These are phyloP conservation scores for Lasiosphaeria miniovina DNA, from an alignment of 495 filamentous ascomycete species.

Conservation along the genomic window DNA sequence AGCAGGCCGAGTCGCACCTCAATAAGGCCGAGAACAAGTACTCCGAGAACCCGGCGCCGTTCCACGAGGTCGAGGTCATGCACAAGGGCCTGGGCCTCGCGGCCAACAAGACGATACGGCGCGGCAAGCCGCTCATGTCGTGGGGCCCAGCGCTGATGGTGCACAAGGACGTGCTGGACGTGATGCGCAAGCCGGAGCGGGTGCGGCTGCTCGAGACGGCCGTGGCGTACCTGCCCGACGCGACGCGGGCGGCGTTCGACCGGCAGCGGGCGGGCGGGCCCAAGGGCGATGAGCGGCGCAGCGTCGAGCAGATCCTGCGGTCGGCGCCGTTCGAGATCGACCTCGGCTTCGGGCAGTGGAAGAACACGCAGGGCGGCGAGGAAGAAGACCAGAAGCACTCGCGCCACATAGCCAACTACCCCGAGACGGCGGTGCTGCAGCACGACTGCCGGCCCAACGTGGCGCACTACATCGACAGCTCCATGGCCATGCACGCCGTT, in stretches of 20 bases:
- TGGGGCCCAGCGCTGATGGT: slow-evolving; percentile 32
- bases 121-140: slow-evolving; percentile 28
- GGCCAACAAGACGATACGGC: slow-evolving; percentile 24
- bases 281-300: slow-evolving; percentile 2
- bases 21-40: slow-evolving; percentile 24
- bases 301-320: slow-evolving; percentile 27
- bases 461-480: slow-evolving; percentile 29
- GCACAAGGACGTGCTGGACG: slow-evolving; percentile 28
- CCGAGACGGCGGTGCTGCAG: slow-evolving; percentile 23
- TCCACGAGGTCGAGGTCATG: slow-evolving; percentile 19
- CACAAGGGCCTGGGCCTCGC: slow-evolving; percentile 27
- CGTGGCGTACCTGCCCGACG: slow-evolving; percentile 28
- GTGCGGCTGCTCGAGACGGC: slow-evolving; percentile 29
- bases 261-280: slow-evolving; percentile 16
- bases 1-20: slow-evolving; percentile 23
- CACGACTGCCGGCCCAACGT: slow-evolving; percentile 39
- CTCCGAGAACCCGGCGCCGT: slow-evolving; percentile 8
- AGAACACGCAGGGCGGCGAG: too few relatives aligned
- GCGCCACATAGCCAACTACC: slow-evolving; percentile 33
- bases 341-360: slow-evolving; percentile 15
- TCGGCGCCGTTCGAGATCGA: slow-evolving; percentile 34
- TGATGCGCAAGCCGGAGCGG: slow-evolving; percentile 23
- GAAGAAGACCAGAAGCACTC: slow-evolving; percentile 11
- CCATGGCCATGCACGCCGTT: slow-evolving; percentile 24
- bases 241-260: slow-evolving; percentile 23